Evolutionary conservation across 2,329 filamentous ascomycete species (phyloP).

Genomic region (Fusarium drepaniforme): DNA sequence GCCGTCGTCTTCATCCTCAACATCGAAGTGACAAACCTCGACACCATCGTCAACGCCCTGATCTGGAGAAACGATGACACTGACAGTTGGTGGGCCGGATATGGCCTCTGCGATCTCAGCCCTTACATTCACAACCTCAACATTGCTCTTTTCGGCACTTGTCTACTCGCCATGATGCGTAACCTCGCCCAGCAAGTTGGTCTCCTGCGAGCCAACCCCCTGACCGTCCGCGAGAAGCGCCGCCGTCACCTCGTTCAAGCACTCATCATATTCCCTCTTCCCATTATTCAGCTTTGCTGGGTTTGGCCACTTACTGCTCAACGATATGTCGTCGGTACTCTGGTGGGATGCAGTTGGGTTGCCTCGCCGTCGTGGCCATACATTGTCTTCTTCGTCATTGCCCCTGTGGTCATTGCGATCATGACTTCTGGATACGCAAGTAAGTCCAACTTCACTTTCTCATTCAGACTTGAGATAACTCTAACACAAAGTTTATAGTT

Average conservation of each 20-base stretch:
- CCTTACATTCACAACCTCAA: conserved; percentile 60
- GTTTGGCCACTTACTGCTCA: conserved; percentile 61
- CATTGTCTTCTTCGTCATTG: conserved; percentile 61
- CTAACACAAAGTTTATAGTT: conserved; percentile 44
- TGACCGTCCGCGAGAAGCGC: conserved; percentile 56
- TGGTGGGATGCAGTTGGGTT: conserved; percentile 62
- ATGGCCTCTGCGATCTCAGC: conserved; percentile 67
- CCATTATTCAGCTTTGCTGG: conserved; percentile 61
- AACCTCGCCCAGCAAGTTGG: conserved; percentile 65
- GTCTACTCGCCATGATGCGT: conserved; percentile 66
- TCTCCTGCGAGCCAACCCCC: conserved; percentile 55
- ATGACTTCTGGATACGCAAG: conserved; percentile 61
- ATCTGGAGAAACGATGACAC: conserved; percentile 67
- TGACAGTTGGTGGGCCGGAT: conserved; percentile 62
- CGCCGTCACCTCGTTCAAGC: conserved; percentile 60
- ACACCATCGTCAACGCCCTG: conserved; percentile 62
- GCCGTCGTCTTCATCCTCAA: conserved; percentile 62
- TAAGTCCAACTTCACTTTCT: conserved; percentile 49
- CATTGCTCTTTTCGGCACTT: conserved; percentile 62
- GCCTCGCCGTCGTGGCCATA: conserved; percentile 61
- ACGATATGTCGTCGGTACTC: conserved; percentile 62
- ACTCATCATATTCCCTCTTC: conserved; percentile 67
- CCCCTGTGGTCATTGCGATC: conserved; percentile 58
- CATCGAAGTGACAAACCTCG: conserved; percentile 60
- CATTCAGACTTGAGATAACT: neutral